These are phyloP conservation scores for Ceratocystiopsis brevicomis DNA, from an alignment of 2,329 filamentous ascomycete species.

Conservation along the genomic window DNA sequence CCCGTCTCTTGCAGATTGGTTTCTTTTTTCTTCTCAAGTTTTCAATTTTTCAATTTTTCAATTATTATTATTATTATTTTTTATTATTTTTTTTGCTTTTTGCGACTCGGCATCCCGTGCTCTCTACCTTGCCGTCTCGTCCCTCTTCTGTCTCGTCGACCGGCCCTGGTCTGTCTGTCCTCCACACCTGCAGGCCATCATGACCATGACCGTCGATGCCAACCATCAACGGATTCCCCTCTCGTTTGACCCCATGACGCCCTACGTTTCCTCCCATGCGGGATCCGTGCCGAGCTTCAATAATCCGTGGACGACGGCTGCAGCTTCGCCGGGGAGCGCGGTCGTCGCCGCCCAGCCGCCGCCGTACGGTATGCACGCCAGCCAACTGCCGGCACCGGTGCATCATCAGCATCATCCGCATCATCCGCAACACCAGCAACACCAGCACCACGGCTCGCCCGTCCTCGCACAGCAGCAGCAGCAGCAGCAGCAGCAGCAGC, in stretches of 20 bases:
- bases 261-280: conserved; percentile 35
- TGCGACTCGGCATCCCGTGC: too few relatives aligned
- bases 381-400: conserved; percentile 11
- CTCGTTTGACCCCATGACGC: conserved; percentile 62
- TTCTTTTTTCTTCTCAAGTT: conserved; percentile 21
- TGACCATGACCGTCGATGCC: conserved; percentile 91
- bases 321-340: too few relatives aligned
- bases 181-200: conserved; percentile 24
- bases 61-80: conserved; percentile 5
- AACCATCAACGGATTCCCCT: conserved; percentile 66
- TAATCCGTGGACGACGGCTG: conserved; percentile 62
- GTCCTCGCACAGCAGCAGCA: conserved; percentile 14
- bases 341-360: too few relatives aligned
- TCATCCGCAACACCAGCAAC: background rate
- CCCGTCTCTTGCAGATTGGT: conserved; percentile 8
- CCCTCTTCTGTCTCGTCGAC: too few relatives aligned
- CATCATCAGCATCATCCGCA: conserved; percentile 1
- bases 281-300: conserved; percentile 49
- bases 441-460: background rate
- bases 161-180: too few relatives aligned
- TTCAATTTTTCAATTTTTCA: too few relatives aligned
- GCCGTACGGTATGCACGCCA: conserved; percentile 31
- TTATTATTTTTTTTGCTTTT: background rate
- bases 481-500: conserved; percentile 14
- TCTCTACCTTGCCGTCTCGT: background rate